Percentiles rank a stretch among this genome's conserved stretches.
These are phyloP conservation scores for Taphrina flavorubra DNA, from an alignment of 1,139 yeast genomes.

Conservation along the genomic window DNA sequence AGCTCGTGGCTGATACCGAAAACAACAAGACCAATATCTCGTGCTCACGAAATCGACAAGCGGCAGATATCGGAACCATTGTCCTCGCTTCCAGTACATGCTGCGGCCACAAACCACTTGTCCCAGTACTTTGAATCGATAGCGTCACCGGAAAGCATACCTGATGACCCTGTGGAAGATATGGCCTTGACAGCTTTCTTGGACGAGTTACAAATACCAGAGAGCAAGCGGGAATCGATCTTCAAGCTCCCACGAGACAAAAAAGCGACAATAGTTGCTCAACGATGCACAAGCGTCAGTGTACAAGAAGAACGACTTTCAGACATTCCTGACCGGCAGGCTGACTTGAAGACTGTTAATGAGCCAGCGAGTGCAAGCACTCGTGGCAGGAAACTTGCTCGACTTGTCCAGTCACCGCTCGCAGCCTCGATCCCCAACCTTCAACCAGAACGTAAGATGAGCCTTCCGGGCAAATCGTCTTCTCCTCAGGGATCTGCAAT, in stretches of 20 bases:
- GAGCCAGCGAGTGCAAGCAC: background rate
- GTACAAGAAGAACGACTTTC: background rate
- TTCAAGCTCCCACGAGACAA: background rate
- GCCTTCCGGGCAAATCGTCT: background rate
- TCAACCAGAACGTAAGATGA: background rate
- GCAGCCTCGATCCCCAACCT: background rate
- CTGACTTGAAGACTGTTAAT: background rate
- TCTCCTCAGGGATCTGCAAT: background rate
- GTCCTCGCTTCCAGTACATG: no score
- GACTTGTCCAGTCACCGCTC: background rate
- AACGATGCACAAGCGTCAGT: background rate
- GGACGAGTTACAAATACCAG: slow-evolving; percentile 10
- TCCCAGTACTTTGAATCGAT: background rate
- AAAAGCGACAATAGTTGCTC: background rate
- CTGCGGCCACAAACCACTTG: background rate
- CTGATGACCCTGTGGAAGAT: background rate
- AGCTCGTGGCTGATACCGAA: slow-evolving; percentile 8
- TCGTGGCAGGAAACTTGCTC: background rate
- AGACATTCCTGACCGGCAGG: background rate
- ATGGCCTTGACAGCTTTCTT: background rate
- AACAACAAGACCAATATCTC: background rate
- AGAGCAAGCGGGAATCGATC: background rate
- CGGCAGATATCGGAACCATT: slow-evolving; percentile 3
- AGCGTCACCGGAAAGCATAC: background rate
- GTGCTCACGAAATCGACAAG: background rate